Evolutionary conservation across 345 rosid genomes (phyloP), one percentile per base, ranked within the genome.

Genomic region (Durio zibethinus): DNA sequence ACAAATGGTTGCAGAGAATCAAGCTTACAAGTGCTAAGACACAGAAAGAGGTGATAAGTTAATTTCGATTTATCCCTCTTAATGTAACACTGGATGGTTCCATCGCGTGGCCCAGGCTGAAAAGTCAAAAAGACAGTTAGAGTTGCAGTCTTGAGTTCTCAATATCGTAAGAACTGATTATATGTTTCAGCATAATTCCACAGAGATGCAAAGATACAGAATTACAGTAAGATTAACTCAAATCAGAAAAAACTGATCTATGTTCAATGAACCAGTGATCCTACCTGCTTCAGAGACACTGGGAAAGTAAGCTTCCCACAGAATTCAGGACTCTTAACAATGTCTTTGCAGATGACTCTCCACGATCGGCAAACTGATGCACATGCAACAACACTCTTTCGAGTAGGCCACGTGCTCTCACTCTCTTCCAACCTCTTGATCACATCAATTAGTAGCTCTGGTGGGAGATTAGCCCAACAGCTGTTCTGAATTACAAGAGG

Each of bases 301-400:
- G 91, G 93, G 20, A 90, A 90, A 10, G 93, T 90, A 78, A 90
- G 85, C 77, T 88, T 90, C 75, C 93, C 93, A 20, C 88, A 88
- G 57, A 88, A 82, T 76, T 90, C 93, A 75, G 93, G 93, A 81
- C 84, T 79, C 64, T 74, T 71, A 67, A 90, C 91, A 59, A 90
- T 82, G 72, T 90, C 93, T 84, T 88, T 88, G 80, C 93, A 90
- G 87, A 88, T 87, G 76, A 64, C 83, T 82, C 93, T 84, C 93
- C 91, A 90, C 16, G 93, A 84, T 15, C 85, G 85, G 73, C 93
- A 90, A 72, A 90, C 93, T 18, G 91, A 88, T 77, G 93, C 87
- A 78, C 93, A 90, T 15, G 91, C 88, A 45, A 90, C 90, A 0
- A 90, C 89, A 79, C 87, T 77, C 81, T 79, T 85, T 40, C 93